Conservation (phyloP, 352 stramenopile species). For the Globisporangium splendens region DNA sequence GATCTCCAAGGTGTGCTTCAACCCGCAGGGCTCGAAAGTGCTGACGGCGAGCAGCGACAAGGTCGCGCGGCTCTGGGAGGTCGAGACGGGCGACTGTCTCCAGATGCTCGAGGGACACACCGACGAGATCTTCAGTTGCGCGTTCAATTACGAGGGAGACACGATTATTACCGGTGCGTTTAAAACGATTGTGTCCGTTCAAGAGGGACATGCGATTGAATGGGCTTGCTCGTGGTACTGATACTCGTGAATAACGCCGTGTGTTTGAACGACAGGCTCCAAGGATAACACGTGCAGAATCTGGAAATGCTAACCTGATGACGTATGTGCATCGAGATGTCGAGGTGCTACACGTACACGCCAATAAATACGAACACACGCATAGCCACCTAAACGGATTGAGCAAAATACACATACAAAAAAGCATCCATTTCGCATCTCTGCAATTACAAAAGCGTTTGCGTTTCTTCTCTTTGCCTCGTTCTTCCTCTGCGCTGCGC, state of each 20-base stretch:
- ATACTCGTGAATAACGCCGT: neutral
- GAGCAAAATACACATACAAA: no score
- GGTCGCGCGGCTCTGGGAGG: conserved; percentile 91
- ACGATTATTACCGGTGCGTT: conserved; percentile 95
- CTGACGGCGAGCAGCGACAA: conserved; percentile 94
- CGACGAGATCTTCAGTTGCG: conserved; percentile 96
- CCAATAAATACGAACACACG: no score
- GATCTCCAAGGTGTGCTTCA: conserved; percentile 95
- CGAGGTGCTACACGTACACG: no score
- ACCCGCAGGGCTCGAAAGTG: conserved; percentile 93
- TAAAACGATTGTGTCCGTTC: neutral
- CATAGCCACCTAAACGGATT: no score
- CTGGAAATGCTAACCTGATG: conserved; percentile 57
- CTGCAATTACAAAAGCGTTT: no score
- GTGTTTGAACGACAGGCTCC: conserved; percentile 33
- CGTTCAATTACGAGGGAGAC: conserved; percentile 96
- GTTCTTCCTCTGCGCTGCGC: no score
- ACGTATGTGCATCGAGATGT: no score
- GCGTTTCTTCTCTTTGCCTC: no score
- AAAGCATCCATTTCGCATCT: no score
- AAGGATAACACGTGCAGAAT: conserved; percentile 87
- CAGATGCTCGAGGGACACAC: conserved; percentile 95
- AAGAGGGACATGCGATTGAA: neutral
- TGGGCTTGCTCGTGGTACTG: conserved; percentile 3
- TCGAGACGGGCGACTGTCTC: conserved; percentile 92